A percentile compares a stretch with the other conserved stretches of the same genome.
phyloP scores from a whole-genome alignment of 2,329 filamentous ascomycete genomes.

The Talaromyces sp. region DNA sequence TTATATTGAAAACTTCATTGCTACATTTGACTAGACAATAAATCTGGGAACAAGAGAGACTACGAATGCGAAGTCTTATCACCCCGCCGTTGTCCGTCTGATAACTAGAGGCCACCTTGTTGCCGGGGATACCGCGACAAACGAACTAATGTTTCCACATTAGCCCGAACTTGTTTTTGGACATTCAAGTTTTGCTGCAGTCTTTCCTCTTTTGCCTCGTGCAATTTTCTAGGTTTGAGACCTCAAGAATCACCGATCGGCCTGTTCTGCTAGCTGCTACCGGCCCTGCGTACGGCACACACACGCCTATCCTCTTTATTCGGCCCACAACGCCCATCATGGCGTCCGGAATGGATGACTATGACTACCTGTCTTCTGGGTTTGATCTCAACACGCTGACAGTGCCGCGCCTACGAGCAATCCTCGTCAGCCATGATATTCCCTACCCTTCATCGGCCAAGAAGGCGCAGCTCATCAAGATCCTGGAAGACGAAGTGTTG shows the following conservation, averaged over 20 bases:
- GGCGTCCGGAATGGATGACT: conserved; percentile 47
- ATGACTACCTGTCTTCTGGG: conserved; percentile 78
- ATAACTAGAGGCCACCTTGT: conserved; percentile 3
- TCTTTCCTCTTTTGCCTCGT: neutral
- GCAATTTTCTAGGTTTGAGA: neutral
- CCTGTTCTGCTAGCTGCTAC: neutral
- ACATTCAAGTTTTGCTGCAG: conserved; percentile 1
- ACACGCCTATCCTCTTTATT: neutral
- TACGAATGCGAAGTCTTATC: neutral
- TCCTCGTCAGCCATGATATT: conserved; percentile 83
- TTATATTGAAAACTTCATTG: neutral
- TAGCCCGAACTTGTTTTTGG: conserved; percentile 1
- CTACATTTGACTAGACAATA: neutral
- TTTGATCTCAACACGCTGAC: conserved; percentile 83
- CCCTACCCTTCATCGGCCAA: conserved; percentile 84
- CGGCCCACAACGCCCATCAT: conserved; percentile 18
- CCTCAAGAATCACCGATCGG: neutral
- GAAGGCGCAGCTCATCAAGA: conserved; percentile 78
- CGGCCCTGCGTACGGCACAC: neutral
- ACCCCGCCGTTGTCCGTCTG: neutral
- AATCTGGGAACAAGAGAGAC: neutral
- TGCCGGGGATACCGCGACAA: conserved; percentile 10
- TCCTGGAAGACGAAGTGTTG: conserved; percentile 73
- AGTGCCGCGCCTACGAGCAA: conserved; percentile 80
- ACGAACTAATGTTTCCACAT: conserved; percentile 1